Base-by-base conservation (phyloP, 371 early-diverging fungal genomes). In the Homolaphlyctis polyrhiza region DNA sequence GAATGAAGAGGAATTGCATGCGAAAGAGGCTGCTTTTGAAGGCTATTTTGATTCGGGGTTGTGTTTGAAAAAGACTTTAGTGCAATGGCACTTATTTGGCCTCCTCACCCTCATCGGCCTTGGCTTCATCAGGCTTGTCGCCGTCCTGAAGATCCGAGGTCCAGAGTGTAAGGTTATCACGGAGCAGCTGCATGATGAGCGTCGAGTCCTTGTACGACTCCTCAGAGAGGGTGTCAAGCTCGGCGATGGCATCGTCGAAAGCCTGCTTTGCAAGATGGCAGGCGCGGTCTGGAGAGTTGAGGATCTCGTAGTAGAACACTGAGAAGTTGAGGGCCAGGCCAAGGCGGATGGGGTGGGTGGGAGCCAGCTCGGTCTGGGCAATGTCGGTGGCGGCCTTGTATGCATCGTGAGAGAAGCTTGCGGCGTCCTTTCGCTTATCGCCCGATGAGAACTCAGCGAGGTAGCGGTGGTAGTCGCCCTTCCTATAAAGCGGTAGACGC, bases 161-260 rank as follows among this genome's bases (percentile, higher is more conserved):
- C 99, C 99, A 99, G 71, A 99, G 89, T 55, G 99, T 98, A 72
- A 99, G 82, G 88, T 99, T 99, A 80, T 99, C 99, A 75, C 99
- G 88, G 70, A 99, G 86, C 62, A 99, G 87, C 85, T 99, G 99
- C 99, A 99, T 99, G 85, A 99, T 99, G 66, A 99, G 88, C 48
- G 99, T 99, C 62, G 95, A 95, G 84, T 99, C 99, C 89, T 99
- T 99, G 94, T 99, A 99, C 66, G 93, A 93, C 77, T 99, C 99
- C 83, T 99, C 99, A 75, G 90, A 90, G 59, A 99, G 86, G 71
- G 92, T 92, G 85, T 99, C 99, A 71, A 99, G 85, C 81, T 97
- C 98, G 61, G 98, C 96, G 80, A 99, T 99, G 71, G 99, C 99
- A 69, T 98, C 97, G 82, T 98, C 99, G 77, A 99, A 99, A 8